Conservation (phyloP, 805 yeast genomes). For the Starmerella vitae region DNA sequence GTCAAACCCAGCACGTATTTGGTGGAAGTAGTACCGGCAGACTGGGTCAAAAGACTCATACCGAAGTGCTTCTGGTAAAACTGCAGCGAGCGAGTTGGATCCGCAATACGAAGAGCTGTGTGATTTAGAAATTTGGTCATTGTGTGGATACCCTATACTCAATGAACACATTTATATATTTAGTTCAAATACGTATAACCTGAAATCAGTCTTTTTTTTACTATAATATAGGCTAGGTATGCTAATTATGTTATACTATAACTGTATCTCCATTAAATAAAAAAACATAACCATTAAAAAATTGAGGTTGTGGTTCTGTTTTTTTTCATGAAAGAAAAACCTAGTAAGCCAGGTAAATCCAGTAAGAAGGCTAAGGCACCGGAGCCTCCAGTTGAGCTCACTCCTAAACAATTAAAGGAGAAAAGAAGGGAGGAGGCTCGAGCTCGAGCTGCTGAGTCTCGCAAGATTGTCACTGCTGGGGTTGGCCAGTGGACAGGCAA, state of each 20-base stretch:
- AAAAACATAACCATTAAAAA: too few species aligned
- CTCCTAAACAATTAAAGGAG: constrained; percentile 26
- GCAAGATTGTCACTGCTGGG: constrained; percentile 39
- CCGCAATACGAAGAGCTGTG: constrained; percentile 59
- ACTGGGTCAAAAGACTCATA: constrained; percentile 43
- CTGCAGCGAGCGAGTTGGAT: constrained; percentile 56
- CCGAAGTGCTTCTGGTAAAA: constrained; percentile 70
- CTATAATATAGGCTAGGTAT: too few species aligned
- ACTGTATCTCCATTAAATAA: too few species aligned
- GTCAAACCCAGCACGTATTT: constrained; percentile 57
- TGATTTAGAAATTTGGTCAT: constrained; percentile 24
- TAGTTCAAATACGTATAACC: too few species aligned
- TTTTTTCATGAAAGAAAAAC: constrained; percentile 15
- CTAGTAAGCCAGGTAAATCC: constrained; percentile 15
- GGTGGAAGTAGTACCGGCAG: constrained; percentile 45
- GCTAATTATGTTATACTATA: too few species aligned
- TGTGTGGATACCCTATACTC: too few species aligned
- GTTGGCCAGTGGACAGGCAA: constrained; percentile 89
- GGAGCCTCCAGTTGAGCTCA: constrained; percentile 17
- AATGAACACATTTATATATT: too few species aligned
- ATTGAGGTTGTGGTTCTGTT: background rate
- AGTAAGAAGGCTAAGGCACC: constrained; percentile 5
- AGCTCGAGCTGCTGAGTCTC: constrained; percentile 22
- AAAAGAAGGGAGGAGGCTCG: constrained; percentile 28
- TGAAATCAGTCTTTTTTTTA: too few species aligned